phyloP scores from a whole-genome alignment of 129 eudicot species.

The Erigeron canadensis region DNA sequence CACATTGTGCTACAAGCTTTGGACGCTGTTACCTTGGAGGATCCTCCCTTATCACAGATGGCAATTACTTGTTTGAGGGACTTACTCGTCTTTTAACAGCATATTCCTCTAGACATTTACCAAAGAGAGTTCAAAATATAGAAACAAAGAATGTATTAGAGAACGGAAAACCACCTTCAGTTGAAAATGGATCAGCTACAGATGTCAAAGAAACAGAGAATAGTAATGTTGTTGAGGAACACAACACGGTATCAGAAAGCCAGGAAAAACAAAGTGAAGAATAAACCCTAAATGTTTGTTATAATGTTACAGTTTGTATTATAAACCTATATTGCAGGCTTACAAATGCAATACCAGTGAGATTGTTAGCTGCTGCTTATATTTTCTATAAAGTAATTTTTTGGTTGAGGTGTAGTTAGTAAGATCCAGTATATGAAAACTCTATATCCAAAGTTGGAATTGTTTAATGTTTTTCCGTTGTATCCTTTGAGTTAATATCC shows the following conservation, averaged over 20 bases:
- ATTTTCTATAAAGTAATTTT: neutral
- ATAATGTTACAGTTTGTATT: conserved; percentile 9
- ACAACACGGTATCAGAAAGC: neutral
- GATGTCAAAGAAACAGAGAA: conserved; percentile 40
- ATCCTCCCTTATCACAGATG: conserved; percentile 64
- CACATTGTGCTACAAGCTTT: conserved; percentile 83
- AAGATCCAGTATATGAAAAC: conserved; percentile 1
- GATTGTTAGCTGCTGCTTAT: neutral
- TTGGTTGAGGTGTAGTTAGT: conserved; percentile 8
- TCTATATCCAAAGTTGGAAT: neutral
- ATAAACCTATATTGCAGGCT: neutral
- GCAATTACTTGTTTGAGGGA: conserved; percentile 68
- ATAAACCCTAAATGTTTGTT: conserved; percentile 13
- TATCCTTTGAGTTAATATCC: no score
- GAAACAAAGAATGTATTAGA: conserved; percentile 46
- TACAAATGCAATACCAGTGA: neutral
- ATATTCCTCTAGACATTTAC: conserved; percentile 53
- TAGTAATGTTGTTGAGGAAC: conserved; percentile 30
- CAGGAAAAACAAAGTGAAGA: conserved; percentile 27
- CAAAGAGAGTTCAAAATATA: conserved; percentile 46
- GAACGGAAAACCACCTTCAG: conserved; percentile 42
- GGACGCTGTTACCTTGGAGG: conserved; percentile 97
- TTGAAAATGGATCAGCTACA: conserved; percentile 56
- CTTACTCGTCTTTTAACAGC: conserved; percentile 63
- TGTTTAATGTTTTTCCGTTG: neutral